phyloP scores from a whole-genome alignment of 176 grass and related monocot genomes.

The Triticum urartu region DNA sequence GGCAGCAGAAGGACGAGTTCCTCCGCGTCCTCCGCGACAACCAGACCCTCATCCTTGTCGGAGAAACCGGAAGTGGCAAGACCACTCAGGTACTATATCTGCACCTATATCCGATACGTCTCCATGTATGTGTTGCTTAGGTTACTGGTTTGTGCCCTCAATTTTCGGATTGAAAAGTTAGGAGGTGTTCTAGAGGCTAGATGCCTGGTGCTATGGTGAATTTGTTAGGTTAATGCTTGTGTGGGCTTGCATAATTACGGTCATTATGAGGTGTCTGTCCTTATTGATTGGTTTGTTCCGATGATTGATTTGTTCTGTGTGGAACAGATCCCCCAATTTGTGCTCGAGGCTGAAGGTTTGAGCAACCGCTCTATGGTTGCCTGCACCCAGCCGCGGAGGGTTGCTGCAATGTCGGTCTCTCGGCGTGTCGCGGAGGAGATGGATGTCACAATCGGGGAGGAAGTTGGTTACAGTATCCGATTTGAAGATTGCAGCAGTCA shows the following conservation, averaged over 20 bases:
- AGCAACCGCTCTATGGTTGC: constrained; percentile 76
- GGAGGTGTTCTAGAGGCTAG: neutral
- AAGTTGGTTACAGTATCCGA: constrained; percentile 96
- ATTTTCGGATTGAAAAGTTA: neutral
- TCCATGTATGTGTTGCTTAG: neutral
- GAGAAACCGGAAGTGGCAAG: constrained; percentile 98
- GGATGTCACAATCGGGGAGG: constrained; percentile 96
- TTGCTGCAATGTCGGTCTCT: constrained; percentile 95
- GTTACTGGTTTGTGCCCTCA: neutral
- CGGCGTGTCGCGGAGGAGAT: constrained; percentile 96
- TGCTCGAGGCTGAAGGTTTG: constrained; percentile 69
- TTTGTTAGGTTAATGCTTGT: neutral
- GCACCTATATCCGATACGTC: neutral
- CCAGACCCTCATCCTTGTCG: constrained; percentile 87
- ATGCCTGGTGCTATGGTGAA: neutral
- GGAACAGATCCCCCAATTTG: constrained; percentile 95
- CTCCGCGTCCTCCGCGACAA: constrained; percentile 63
- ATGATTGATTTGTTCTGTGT: constrained; percentile 11
- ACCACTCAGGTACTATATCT: constrained; percentile 80
- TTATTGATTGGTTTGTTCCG: neutral
- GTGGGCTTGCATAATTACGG: neutral
- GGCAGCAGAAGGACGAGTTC: constrained; percentile 98
- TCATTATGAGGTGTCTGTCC: neutral
- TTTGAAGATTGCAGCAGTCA: constrained; percentile 99
- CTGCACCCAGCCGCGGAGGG: constrained; percentile 87